A percentile compares a stretch with the other conserved stretches of the same genome.
Evolutionary conservation across 495 filamentous ascomycete genomes (phyloP).

Genomic region (Aspergillus panamensis): DNA sequence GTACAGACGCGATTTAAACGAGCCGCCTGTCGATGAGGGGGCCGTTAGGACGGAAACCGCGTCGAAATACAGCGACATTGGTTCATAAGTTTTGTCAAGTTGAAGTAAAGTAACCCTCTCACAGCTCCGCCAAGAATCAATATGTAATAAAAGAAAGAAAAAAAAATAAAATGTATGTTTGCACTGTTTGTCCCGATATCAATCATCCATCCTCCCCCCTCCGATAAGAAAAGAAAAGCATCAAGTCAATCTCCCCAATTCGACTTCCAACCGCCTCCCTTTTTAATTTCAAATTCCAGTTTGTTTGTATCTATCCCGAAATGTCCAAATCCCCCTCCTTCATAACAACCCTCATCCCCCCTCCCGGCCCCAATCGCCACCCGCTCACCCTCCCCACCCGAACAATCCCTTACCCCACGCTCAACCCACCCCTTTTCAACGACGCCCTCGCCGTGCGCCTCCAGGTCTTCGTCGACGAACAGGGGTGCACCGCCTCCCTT

Average conservation of each 20-base stretch:
- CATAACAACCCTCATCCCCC: slow-evolving; percentile 26
- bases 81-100: neutral
- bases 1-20: slow-evolving; percentile 81
- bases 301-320: no score
- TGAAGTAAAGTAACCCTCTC: neutral
- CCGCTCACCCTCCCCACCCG: slow-evolving; percentile 26
- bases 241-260: neutral
- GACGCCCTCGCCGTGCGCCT: slow-evolving; percentile 78
- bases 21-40: slow-evolving; percentile 59
- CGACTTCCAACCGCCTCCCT: neutral
- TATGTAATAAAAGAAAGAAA: neutral
- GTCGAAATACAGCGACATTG: slow-evolving; percentile 95
- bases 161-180: slow-evolving; percentile 25
- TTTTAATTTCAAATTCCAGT: no score
- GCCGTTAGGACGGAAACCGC: slow-evolving; percentile 68
- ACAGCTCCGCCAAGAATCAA: no score
- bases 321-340: slow-evolving; percentile 9
- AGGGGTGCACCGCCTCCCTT: slow-evolving; percentile 58
- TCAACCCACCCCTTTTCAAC: slow-evolving; percentile 57
- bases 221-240: neutral
- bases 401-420: slow-evolving; percentile 22
- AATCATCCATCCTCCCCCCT: neutral
- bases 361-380: slow-evolving; percentile 18
- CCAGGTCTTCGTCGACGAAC: slow-evolving; percentile 74
- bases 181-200: slow-evolving; percentile 23